These are phyloP conservation scores for Pseudogymnoascus sp. DNA, from an alignment of 2,329 filamentous ascomycete genomes.

Conservation along the genomic window DNA sequence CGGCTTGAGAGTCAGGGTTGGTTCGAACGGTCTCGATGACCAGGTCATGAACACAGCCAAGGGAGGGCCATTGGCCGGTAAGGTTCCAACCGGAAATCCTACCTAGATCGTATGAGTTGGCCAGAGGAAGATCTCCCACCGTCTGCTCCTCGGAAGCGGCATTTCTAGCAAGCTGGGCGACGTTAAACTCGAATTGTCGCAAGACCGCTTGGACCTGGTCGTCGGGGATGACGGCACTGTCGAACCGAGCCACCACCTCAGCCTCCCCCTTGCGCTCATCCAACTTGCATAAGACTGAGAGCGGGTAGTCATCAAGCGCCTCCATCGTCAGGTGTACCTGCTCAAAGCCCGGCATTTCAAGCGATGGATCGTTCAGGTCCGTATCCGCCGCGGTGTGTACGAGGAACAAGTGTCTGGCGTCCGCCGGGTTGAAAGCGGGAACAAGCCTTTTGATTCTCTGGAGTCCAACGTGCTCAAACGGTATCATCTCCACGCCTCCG, in stretches of 20 bases:
- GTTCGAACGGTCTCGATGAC: background rate
- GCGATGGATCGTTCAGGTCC: background rate
- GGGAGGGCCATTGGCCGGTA: background rate
- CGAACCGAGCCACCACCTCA: background rate
- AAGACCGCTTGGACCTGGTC: background rate
- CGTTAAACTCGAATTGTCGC: background rate
- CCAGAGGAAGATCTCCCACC: background rate
- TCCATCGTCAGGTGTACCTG: background rate
- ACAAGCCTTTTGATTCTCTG: constrained; percentile 28
- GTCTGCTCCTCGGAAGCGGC: background rate
- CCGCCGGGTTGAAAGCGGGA: background rate
- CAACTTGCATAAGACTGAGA: background rate
- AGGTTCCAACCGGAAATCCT: background rate
- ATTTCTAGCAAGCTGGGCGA: background rate
- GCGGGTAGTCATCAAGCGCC: background rate
- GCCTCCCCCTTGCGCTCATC: background rate
- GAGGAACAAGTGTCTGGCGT: background rate
- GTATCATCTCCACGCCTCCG: constrained; percentile 41
- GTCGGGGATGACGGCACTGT: background rate
- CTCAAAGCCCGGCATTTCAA: background rate
- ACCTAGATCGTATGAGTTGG: background rate
- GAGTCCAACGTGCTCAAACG: constrained; percentile 39
- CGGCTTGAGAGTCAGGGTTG: constrained; percentile 10
- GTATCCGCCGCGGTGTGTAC: background rate
- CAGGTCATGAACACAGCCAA: background rate